Conservation (phyloP, 192 early-diverging fungal genomes). For the Gigaspora rosea region DNA sequence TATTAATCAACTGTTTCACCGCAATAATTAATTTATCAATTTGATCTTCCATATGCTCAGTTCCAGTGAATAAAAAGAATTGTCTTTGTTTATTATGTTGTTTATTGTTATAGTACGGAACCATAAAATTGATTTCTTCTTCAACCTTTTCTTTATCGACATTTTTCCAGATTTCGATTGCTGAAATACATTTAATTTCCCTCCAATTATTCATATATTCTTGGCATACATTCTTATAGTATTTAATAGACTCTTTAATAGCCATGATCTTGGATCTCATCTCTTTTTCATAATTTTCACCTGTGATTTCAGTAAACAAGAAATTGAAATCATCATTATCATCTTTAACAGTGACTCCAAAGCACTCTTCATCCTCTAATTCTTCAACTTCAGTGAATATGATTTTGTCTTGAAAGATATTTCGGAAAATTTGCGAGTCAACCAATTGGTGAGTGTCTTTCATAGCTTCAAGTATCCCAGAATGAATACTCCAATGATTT, state of each 20-base stretch:
- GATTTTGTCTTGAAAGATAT: background rate
- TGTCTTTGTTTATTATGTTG: background rate
- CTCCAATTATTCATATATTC: background rate
- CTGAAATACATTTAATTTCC: background rate
- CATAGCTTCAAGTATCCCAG: background rate
- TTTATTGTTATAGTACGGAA: background rate
- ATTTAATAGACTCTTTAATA: background rate
- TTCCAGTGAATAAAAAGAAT: too few species aligned
- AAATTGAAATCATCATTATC: too few species aligned
- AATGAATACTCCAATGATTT: background rate
- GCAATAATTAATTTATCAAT: too few species aligned
- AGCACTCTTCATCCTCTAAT: too few species aligned
- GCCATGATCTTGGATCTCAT: too few species aligned
- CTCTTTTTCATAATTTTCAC: too few species aligned
- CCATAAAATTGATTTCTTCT: background rate
- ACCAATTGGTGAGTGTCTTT: background rate
- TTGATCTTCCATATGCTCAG: too few species aligned
- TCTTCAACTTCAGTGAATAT: background rate
- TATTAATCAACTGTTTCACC: background rate
- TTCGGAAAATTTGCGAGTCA: background rate
- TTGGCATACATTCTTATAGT: background rate
- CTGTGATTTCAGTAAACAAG: too few species aligned
- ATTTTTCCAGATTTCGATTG: conserved; percentile 5
- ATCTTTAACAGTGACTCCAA: too few species aligned
- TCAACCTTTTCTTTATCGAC: background rate